Evolutionary conservation across 2,329 filamentous ascomycete species (phyloP).

Genomic region (Chaetomiaceae sp.): DNA sequence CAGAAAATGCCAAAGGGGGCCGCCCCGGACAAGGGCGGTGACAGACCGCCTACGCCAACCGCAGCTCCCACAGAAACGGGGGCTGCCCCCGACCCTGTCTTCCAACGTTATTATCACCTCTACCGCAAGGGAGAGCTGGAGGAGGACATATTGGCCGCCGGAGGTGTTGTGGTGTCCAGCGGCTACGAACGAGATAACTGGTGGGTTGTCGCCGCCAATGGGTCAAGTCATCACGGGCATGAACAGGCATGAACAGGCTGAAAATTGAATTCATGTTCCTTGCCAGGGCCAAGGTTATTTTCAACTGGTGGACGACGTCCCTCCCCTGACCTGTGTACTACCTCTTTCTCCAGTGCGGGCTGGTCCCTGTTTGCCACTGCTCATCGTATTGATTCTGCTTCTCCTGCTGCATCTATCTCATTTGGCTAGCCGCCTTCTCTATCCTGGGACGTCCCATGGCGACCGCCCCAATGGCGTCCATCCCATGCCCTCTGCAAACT

Average conservation of each 20-base stretch:
- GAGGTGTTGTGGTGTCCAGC: constrained; percentile 68
- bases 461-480: neutral
- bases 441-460: neutral
- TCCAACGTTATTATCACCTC: constrained; percentile 90
- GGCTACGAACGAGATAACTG: constrained; percentile 98
- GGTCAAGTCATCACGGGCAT: constrained; percentile 5
- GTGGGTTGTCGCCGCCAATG: constrained; percentile 66
- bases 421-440: neutral
- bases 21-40: constrained; percentile 16
- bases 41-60: constrained; percentile 8
- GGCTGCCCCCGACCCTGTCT: constrained; percentile 43
- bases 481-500: neutral
- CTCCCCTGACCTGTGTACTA: neutral
- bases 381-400: neutral
- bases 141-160: constrained; percentile 66
- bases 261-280: neutral
- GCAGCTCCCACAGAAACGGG: neutral
- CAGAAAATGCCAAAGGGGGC: constrained; percentile 25
- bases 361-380: neutral
- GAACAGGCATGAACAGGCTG: constrained; percentile 8
- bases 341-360: neutral
- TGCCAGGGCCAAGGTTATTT: neutral
- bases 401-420: neutral
- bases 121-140: constrained; percentile 86
- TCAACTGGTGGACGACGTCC: neutral